These are phyloP conservation scores for Ramaria rubella DNA, from an alignment of 768 basidiomycete species.

Conservation along the genomic window DNA sequence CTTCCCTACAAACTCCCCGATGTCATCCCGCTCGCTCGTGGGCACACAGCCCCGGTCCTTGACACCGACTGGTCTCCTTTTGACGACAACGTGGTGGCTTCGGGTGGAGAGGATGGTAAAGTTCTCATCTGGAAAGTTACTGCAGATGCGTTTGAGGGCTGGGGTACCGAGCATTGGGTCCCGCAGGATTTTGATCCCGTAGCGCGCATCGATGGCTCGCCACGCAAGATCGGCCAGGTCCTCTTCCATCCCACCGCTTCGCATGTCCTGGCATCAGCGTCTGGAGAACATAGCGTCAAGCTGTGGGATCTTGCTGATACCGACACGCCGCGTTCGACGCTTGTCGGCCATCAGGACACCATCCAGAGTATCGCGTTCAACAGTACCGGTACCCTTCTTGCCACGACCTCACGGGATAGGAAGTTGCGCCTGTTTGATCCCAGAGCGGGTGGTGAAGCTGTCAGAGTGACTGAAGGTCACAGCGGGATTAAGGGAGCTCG, in stretches of 20 bases:
- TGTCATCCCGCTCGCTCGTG: conserved; percentile 83
- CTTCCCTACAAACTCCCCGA: conserved; percentile 84
- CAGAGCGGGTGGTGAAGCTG: conserved; percentile 73
- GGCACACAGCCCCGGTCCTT: conserved; percentile 76
- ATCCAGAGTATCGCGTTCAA: conserved; percentile 85
- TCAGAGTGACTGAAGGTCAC: conserved; percentile 80
- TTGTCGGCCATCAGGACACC: conserved; percentile 78
- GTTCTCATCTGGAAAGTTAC: conserved; percentile 86
- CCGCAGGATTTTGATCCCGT: conserved; percentile 82
- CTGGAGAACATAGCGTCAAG: conserved; percentile 82
- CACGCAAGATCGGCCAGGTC: conserved; percentile 90
- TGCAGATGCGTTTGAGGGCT: conserved; percentile 64
- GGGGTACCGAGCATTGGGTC: conserved; percentile 78
- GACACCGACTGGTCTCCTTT: conserved; percentile 98
- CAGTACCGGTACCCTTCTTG: conserved; percentile 70
- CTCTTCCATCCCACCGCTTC: conserved; percentile 88
- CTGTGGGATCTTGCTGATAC: conserved; percentile 85
- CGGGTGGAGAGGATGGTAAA: conserved; percentile 92
- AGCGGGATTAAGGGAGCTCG: conserved; percentile 90
- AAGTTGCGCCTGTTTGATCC: conserved; percentile 91
- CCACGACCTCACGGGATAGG: conserved; percentile 87
- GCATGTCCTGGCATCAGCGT: conserved; percentile 76
- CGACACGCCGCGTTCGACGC: conserved; percentile 51
- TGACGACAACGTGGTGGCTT: conserved; percentile 85
- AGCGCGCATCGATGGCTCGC: conserved; percentile 67